Evolutionary conservation across 1,284 basidiomycete genomes (phyloP).

Genomic region (Lentinula novae-zelandiae): DNA sequence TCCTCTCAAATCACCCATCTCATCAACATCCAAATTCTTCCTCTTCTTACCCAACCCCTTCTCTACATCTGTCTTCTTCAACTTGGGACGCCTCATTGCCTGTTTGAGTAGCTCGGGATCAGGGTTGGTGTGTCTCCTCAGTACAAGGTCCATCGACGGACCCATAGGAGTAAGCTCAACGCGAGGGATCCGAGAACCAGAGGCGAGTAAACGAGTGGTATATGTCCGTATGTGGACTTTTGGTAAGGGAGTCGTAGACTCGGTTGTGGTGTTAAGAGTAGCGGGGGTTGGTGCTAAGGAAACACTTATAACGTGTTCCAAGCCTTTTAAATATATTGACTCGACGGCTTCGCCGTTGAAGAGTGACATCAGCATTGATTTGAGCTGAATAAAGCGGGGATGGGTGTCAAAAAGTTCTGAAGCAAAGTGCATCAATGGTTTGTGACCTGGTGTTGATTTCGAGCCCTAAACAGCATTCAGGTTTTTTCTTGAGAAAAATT

Average conservation of each 20-base stretch:
- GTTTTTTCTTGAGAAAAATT: not conserved
- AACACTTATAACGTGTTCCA: constrained; percentile 91
- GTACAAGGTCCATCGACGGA: constrained; percentile 80
- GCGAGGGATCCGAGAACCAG: constrained; percentile 78
- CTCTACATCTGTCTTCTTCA: constrained; percentile 83
- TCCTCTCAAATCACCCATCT: constrained; percentile 96
- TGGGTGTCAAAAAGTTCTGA: constrained; percentile 92
- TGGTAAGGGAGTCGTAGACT: constrained; percentile 57
- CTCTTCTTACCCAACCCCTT: constrained; percentile 88
- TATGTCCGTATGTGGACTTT: constrained; percentile 89
- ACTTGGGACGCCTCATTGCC: constrained; percentile 82
- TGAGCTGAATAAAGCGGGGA: constrained; percentile 88
- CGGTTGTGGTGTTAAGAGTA: constrained; percentile 42
- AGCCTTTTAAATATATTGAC: constrained; percentile 78
- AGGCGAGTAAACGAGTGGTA: constrained; percentile 58
- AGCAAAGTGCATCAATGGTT: constrained; percentile 94
- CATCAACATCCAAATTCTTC: constrained; percentile 96
- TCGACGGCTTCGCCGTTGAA: constrained; percentile 87
- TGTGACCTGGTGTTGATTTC: constrained; percentile 89
- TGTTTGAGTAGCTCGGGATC: constrained; percentile 79
- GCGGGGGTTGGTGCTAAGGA: constrained; percentile 68
- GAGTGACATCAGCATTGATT: constrained; percentile 88
- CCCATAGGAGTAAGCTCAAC: constrained; percentile 89
- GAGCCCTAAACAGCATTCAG: constrained; percentile 49
- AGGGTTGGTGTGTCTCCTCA: constrained; percentile 75